Base-by-base conservation (phyloP, 257 asterid genomes). In the Mitragyna speciosa region DNA sequence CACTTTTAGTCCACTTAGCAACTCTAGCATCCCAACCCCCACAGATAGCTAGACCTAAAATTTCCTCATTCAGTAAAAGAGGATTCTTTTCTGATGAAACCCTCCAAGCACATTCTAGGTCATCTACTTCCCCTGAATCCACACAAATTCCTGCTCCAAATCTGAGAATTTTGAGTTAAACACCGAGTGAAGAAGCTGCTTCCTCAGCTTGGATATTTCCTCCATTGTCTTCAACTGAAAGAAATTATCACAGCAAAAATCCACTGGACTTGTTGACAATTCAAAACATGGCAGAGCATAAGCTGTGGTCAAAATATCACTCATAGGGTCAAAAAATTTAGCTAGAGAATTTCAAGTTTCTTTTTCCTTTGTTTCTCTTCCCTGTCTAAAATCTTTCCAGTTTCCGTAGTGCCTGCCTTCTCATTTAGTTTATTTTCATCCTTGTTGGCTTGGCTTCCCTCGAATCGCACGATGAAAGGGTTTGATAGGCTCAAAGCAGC, bases 1-100 rank as follows among this genome's bases (percentile, higher is more conserved):
- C 76, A 49, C 87, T 87, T 85, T 80, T 93, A 15, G 84, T 82
- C 26, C 96, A 91, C 79, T 82, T 91, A 58, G 98, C 97, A 76
- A 93, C 97, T 87, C 98, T 79, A 83, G 93, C 97, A 54, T 93
- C 94, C 98, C 98, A 93, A 49, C 96, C 99, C 0, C 97, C 97
- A 82, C 92, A 95, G 41, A 95, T 93, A 73, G 97, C 97, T 80
- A 88, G 96, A 26, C 97, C 89, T 79, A 92, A 65, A 77, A 92
- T 93, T 82, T 90, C 93, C 83, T 95, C 97, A 12, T 88, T 85
- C 30, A 79, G 80, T 33, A 49, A 84, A 82, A 95, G 97, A 80
- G 94, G 97, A 64, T 87, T 82, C 67, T 91, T 95, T 16, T 87
- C 80, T 0, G 92, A 84, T 2, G 85, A 79, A 73, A 80, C 84